A percentile compares a stretch with the other conserved stretches of the same genome.
These are phyloP conservation scores for Botryobasidium botryosum DNA, from an alignment of 768 basidiomycete species.

Conservation along the genomic window DNA sequence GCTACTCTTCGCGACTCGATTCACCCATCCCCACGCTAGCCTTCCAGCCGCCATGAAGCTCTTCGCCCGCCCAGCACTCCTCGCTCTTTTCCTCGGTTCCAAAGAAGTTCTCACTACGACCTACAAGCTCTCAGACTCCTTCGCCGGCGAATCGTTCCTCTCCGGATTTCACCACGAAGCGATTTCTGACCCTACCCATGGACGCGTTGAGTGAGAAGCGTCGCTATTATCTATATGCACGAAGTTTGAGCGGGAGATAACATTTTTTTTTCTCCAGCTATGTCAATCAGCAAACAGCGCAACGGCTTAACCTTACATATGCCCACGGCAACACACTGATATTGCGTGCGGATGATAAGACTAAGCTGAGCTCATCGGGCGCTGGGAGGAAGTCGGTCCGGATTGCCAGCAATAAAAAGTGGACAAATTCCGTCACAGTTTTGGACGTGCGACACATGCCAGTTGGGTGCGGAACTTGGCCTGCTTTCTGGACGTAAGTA, in stretches of 20 bases:
- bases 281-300: slow-evolving; percentile 31
- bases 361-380: slow-evolving; percentile 28
- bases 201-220: no score
- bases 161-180: slow-evolving; percentile 2
- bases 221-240: no score
- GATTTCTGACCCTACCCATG: background rate
- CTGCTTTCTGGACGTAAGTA: slow-evolving; percentile 22
- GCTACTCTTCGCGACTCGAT: no score
- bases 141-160: slow-evolving; percentile 2
- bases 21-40: no score
- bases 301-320: slow-evolving; percentile 38
- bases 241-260: no score
- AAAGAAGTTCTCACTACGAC: no score
- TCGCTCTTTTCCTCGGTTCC: no score
- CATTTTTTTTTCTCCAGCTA: slow-evolving; percentile 25
- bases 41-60: no score
- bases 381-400: slow-evolving; percentile 44
- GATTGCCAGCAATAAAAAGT: slow-evolving; percentile 34
- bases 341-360: slow-evolving; percentile 37
- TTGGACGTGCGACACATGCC: slow-evolving; percentile 46
- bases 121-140: slow-evolving; percentile 1
- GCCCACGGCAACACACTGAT: slow-evolving; percentile 29
- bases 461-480: slow-evolving; percentile 33
- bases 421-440: slow-evolving; percentile 35
- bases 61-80: no score